phyloP scores from a whole-genome alignment of 2,329 filamentous ascomycete genomes.

The Epichloe uncinata region DNA sequence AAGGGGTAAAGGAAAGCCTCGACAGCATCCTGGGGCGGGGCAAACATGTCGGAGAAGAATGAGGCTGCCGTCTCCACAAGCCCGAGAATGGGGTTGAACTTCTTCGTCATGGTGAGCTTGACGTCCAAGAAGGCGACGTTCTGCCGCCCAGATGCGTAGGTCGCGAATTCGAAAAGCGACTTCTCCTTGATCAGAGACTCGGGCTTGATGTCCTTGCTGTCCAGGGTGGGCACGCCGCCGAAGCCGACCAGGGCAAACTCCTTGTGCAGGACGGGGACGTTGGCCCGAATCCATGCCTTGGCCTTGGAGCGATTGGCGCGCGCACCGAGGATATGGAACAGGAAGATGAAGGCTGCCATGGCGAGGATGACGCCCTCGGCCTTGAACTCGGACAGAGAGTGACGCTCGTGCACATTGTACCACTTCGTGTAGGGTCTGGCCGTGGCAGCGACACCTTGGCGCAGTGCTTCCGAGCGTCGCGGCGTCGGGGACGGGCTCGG shows the following conservation, averaged over 20 bases:
- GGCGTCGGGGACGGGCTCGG: slow-evolving; percentile 33
- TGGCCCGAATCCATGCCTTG: slow-evolving; percentile 63
- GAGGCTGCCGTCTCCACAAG: slow-evolving; percentile 52
- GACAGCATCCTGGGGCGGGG: slow-evolving; percentile 54
- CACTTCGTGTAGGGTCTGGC: slow-evolving; percentile 72
- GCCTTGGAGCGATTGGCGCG: slow-evolving; percentile 69
- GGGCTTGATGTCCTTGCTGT: slow-evolving; percentile 23
- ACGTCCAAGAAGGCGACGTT: slow-evolving; percentile 88
- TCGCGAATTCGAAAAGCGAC: slow-evolving; percentile 71
- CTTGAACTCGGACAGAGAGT: slow-evolving; percentile 71
- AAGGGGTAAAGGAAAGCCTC: slow-evolving; percentile 78
- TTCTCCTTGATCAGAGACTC: slow-evolving; percentile 62
- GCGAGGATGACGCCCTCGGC: slow-evolving; percentile 72
- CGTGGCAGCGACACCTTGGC: slow-evolving; percentile 32
- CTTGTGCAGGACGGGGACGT: slow-evolving; percentile 56
- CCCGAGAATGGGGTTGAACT: slow-evolving; percentile 63
- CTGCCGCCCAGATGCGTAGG: slow-evolving; percentile 82
- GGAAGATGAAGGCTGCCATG: slow-evolving; percentile 59
- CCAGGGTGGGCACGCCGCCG: slow-evolving; percentile 38
- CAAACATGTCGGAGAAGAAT: slow-evolving; percentile 69
- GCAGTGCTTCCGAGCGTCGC: slow-evolving; percentile 32
- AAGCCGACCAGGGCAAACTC: slow-evolving; percentile 89
- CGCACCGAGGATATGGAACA: slow-evolving; percentile 71
- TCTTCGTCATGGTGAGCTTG: slow-evolving; percentile 67
- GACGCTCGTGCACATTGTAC: slow-evolving; percentile 94